Base-by-base conservation (phyloP, 116 monocot species). In the Cymodocea nodosa region DNA sequence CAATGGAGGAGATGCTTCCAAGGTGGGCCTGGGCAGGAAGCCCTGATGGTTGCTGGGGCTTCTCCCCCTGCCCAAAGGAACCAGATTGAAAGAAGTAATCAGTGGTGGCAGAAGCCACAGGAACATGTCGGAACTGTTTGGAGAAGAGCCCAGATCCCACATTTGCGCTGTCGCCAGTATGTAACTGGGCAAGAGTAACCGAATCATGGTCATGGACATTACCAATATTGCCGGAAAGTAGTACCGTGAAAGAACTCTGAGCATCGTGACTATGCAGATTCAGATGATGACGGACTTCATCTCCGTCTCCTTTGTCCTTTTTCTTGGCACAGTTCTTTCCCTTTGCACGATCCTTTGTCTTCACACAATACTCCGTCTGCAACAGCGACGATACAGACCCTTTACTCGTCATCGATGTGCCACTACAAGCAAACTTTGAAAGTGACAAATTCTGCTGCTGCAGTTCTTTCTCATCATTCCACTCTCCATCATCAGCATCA, bases 401-500 rank as follows among this genome's bases (percentile, higher is more conserved):
- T 64, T 87, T 90, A 64, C 97, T 97, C 0, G 85, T 91, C 71
- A 91, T 91, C 5, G 97, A 97, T 5, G 85, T 84, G 78, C 87
- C 90, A 50, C 95, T 97, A 35, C 87, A 80, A 17, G 80, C 82
- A 16, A 86, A 90, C 64, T 77, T 86, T 23, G 81, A 59, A 0
- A 69, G 37, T 2, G 70, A 63, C 30, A 64, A 59, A 59, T 75
- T 79, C 54, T 78, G 66, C 75, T 82, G 82, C 60, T 75, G 73
- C 63, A 75, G 75, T 34, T 68, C 49, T 18, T 69, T 24, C 9
- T 54, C 49, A 8, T 35, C 35, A 5, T 71, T 69, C 1, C 34
- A 10, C 8, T 73, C 44, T 37, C 17, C 73, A 19, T 60, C 56
- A 56, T 58, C 25, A 16, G 7, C 65, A 62, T 44, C 30, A 30